A percentile compares a stretch with the other conserved stretches of the same genome.
Evolutionary conservation across 768 basidiomycete genomes (phyloP).

Genomic region (Mycena chlorophos): DNA sequence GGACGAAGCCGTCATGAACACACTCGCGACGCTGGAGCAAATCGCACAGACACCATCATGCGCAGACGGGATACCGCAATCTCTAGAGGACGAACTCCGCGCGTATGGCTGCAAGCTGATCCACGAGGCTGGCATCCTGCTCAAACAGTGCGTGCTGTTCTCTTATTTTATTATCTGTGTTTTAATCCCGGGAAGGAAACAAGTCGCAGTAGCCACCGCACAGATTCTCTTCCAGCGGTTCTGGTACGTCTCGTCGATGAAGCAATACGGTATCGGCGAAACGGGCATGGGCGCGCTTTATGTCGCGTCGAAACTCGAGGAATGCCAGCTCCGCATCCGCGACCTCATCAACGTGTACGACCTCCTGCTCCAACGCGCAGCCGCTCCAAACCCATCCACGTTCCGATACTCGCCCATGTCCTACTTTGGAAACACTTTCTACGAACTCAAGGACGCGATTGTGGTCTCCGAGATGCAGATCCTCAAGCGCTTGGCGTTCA

Average conservation of each 20-base stretch:
- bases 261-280: conserved; percentile 90
- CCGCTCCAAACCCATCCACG: conserved; percentile 45
- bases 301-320: conserved; percentile 88
- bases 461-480: conserved; percentile 98
- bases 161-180: no score
- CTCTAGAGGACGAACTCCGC: conserved; percentile 85
- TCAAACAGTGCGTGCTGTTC: conserved; percentile 82
- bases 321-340: conserved; percentile 87
- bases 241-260: conserved; percentile 94
- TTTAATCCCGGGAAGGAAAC: conserved; percentile 59
- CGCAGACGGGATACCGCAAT: conserved; percentile 77
- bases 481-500: conserved; percentile 92
- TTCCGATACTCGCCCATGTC: conserved; percentile 84
- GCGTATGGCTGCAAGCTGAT: conserved; percentile 93
- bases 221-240: conserved; percentile 96
- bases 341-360: conserved; percentile 95
- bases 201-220: conserved; percentile 95
- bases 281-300: conserved; percentile 87
- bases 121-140: conserved; percentile 88
- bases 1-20: conserved; percentile 63
- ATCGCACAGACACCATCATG: conserved; percentile 77
- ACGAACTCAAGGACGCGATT: conserved; percentile 91
- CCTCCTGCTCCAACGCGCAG: conserved; percentile 74
- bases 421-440: conserved; percentile 86
- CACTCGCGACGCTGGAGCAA: conserved; percentile 80